Percentiles rank a stretch among this genome's conserved stretches.
Conservation (phyloP, 768 basidiomycete species). For the Trametopsis cervina region DNA sequence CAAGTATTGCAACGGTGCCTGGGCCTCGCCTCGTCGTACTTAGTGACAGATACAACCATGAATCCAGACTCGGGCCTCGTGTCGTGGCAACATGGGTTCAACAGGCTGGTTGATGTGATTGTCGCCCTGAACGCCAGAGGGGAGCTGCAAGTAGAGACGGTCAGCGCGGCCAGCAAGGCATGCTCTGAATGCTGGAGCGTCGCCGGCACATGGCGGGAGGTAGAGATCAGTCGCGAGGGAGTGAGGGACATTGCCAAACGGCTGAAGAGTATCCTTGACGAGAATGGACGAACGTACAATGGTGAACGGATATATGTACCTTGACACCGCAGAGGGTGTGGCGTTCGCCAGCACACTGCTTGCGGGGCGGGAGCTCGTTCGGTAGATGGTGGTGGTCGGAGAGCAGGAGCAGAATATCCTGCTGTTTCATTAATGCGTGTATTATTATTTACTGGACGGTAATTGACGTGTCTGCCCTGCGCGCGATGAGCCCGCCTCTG, state of each 20-base stretch:
- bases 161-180: slow-evolving; percentile 60
- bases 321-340: no score
- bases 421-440: neutral
- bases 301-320: slow-evolving; percentile 32
- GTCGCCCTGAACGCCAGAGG: slow-evolving; percentile 59
- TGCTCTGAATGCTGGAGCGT: slow-evolving; percentile 82
- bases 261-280: slow-evolving; percentile 49
- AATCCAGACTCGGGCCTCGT: slow-evolving; percentile 47
- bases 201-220: slow-evolving; percentile 58
- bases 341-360: no score
- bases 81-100: slow-evolving; percentile 65
- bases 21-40: slow-evolving; percentile 69
- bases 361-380: neutral
- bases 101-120: slow-evolving; percentile 63
- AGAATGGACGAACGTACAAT: slow-evolving; percentile 40
- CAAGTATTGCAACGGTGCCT: slow-evolving; percentile 53
- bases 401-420: neutral
- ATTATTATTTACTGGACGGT: neutral
- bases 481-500: no score
- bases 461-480: neutral
- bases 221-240: slow-evolving; percentile 56
- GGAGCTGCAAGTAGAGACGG: slow-evolving; percentile 71
- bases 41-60: slow-evolving; percentile 66
- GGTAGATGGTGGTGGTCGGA: neutral
- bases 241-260: slow-evolving; percentile 56